Base-by-base conservation (phyloP, 257 asterid genomes). In the Verbena officinalis region DNA sequence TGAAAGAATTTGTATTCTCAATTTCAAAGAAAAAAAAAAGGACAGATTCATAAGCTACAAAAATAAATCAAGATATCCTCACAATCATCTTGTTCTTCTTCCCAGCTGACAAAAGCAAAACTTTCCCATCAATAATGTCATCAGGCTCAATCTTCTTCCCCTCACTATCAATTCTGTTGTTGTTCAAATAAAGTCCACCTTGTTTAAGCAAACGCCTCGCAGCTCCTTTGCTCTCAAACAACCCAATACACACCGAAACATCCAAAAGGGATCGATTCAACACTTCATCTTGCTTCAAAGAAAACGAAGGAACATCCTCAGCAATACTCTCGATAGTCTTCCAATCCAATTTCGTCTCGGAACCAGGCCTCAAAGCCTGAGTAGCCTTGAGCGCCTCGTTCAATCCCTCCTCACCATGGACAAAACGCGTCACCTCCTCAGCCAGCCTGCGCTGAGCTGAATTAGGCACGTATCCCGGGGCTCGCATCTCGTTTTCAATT, bases 61-160 rank as follows among this genome's bases (percentile, higher is more conserved):
- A 17, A 67, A 21, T 15, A 61, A 54, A 63, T 72, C 77, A 88
- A 19, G 97, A 75, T 62, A 89, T 59, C 67, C 96, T 87, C 69
- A 92, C 95, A 55, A 92, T 78, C 96, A 92, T 85, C 81, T 85
- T 92, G 66, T 85, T 92, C 89, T 92, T 92, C 89, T 89, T 92
- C 74, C 98, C 98, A 0, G 97, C 95, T 14, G 98, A 87, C 57
- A 92, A 65, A 77, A 92, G 96, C 20, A 92, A 69, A 62, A 89
- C 80, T 62, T 80, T 89, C 7, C 94, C 93, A 62, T 83, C 97
- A 14, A 92, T 76, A 67, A 92, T 85, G 73, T 92, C 97, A 70
- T 67, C 78, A 19, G 73, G 70, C 77, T 92, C 97, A 58, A 89
- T 84, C 81, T 67, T 92, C 82, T 85, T 89, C 15, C 73, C 87